phyloP scores from a whole-genome alignment of 331 rosid genomes.

The Pyracantha coccinea region DNA sequence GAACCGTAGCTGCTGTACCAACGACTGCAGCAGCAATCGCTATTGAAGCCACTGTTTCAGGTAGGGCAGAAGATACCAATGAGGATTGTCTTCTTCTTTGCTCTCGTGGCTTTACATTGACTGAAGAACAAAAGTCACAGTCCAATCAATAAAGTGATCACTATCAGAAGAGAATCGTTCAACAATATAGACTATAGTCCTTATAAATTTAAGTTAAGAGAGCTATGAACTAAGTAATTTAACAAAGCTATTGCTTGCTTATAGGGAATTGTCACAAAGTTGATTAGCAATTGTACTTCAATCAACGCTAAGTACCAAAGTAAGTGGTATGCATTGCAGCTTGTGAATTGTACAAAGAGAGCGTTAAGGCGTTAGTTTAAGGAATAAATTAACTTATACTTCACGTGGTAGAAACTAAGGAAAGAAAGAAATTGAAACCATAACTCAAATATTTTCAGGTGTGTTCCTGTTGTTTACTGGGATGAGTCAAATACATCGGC shows the following conservation, averaged over 20 bases:
- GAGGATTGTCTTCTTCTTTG: constrained; percentile 44
- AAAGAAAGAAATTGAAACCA: not conserved
- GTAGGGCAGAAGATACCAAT: constrained; percentile 42
- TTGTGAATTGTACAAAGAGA: not conserved
- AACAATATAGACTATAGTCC: too few relatives aligned
- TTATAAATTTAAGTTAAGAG: too few relatives aligned
- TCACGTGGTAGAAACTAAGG: not conserved
- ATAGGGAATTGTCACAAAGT: too few relatives aligned
- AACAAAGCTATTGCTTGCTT: too few relatives aligned
- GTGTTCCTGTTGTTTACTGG: not conserved
- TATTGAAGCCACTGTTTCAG: constrained; percentile 83
- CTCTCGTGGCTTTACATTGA: constrained; percentile 38
- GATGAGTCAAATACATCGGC: not conserved
- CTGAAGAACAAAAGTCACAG: constrained; percentile 12
- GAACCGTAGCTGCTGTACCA: constrained; percentile 76
- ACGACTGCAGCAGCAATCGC: constrained; percentile 73
- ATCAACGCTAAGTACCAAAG: not conserved
- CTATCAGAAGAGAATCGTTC: not conserved
- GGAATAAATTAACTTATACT: not conserved
- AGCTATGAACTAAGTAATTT: too few relatives aligned
- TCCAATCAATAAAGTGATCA: not conserved
- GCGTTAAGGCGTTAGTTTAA: not conserved
- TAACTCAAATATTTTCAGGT: not conserved
- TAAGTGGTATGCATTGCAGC: not conserved
- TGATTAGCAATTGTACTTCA: too few relatives aligned